phyloP scores from a whole-genome alignment of 768 basidiomycete species.

The Boletellus ananas region DNA sequence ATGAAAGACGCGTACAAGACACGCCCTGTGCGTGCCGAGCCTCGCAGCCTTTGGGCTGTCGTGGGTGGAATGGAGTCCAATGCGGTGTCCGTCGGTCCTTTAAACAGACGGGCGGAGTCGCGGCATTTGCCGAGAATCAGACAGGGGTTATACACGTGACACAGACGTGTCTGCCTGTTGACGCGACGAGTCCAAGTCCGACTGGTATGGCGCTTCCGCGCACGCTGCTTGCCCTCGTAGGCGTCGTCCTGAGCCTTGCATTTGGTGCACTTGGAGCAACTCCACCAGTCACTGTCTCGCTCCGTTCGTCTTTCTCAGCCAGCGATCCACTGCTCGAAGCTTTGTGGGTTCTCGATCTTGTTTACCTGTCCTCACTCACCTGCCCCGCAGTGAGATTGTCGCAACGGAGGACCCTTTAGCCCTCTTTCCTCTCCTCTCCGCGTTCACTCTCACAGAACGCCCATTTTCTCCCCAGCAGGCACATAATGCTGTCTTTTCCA shows the following conservation, averaged over 20 bases:
- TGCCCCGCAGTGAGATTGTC: conserved; percentile 68
- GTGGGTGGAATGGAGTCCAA: background rate
- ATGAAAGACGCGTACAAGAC: conserved; percentile 16
- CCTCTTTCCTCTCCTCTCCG: conserved; percentile 71
- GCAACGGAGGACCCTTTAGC: conserved; percentile 64
- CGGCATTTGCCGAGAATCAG: conserved; percentile 9
- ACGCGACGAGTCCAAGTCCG: background rate
- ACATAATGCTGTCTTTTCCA: conserved; percentile 38
- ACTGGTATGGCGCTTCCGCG: conserved; percentile 9
- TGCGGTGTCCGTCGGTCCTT: background rate
- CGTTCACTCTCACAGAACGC: conserved; percentile 51
- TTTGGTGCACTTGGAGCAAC: conserved; percentile 21
- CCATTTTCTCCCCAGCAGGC: conserved; percentile 43
- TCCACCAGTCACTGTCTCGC: conserved; percentile 28
- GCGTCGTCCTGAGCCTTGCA: conserved; percentile 13
- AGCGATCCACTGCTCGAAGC: conserved; percentile 30
- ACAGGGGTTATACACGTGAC: conserved; percentile 18
- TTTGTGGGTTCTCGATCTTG: conserved; percentile 19
- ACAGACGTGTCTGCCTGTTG: conserved; percentile 14
- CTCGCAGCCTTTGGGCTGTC: conserved; percentile 30
- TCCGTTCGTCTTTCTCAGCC: conserved; percentile 27
- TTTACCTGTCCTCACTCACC: conserved; percentile 1
- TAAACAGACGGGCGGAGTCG: conserved; percentile 17
- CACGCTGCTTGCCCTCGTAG: conserved; percentile 14
- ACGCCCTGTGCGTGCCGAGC: conserved; percentile 28